phyloP scores from a whole-genome alignment of 1,284 basidiomycete genomes.

The Pseudozyma sp. region DNA sequence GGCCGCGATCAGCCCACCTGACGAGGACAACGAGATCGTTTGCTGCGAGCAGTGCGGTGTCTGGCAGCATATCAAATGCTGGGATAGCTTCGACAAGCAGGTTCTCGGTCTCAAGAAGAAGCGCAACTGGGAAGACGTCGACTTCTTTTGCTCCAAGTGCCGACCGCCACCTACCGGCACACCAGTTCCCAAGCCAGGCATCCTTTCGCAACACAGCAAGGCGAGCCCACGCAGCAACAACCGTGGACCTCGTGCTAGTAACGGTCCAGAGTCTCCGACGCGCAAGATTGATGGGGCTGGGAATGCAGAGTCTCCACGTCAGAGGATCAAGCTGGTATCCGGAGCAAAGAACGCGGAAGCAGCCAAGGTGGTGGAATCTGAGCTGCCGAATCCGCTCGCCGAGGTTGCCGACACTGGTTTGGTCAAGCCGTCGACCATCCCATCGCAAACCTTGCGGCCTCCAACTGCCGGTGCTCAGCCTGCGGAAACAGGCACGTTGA shows the following conservation, averaged over 20 bases:
- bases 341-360: constrained; percentile 11
- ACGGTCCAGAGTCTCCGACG: constrained; percentile 24
- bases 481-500: constrained; percentile 32
- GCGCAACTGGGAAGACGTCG: constrained; percentile 56
- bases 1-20: constrained; percentile 75
- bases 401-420: constrained; percentile 1
- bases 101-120: constrained; percentile 36
- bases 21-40: constrained; percentile 80
- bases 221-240: constrained; percentile 33
- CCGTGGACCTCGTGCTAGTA: constrained; percentile 11
- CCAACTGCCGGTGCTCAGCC: constrained; percentile 24
- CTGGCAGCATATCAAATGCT: constrained; percentile 73
- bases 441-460: constrained; percentile 30
- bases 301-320: constrained; percentile 26
- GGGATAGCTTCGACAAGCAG: constrained; percentile 62
- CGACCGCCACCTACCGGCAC: constrained; percentile 39
- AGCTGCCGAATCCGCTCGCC: background rate
- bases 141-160: constrained; percentile 61
- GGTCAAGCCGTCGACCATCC: constrained; percentile 20
- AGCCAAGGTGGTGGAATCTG: background rate
- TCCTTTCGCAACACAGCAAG: constrained; percentile 25
- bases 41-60: constrained; percentile 81
- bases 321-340: constrained; percentile 35
- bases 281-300: constrained; percentile 11
- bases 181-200: constrained; percentile 35